A percentile compares a stretch with the other conserved stretches of the same genome.
Evolutionary conservation across 495 filamentous ascomycete genomes (phyloP).

Genomic region (Penicillium nucicola): DNA sequence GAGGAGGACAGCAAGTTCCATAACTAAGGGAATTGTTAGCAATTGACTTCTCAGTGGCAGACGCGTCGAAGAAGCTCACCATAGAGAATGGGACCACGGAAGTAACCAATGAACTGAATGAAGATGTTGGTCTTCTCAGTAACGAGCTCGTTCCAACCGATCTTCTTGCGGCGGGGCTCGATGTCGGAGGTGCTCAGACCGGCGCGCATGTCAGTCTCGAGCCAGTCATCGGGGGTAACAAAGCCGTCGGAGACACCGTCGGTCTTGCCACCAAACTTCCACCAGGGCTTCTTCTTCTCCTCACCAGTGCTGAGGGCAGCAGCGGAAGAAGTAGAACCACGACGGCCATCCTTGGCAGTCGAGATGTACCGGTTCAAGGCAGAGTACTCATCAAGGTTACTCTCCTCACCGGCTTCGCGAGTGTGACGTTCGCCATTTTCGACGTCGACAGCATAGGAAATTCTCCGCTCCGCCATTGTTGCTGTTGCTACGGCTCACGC

Average conservation of each 20-base stretch:
- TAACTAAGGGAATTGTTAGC: slow-evolving; percentile 49
- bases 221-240: slow-evolving; percentile 67
- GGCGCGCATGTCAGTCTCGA: slow-evolving; percentile 63
- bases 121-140: slow-evolving; percentile 78
- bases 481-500: slow-evolving; percentile 44
- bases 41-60: neutral
- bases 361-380: slow-evolving; percentile 64
- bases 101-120: slow-evolving; percentile 73
- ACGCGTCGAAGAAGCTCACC: slow-evolving; percentile 47
- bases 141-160: slow-evolving; percentile 71
- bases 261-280: slow-evolving; percentile 52
- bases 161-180: slow-evolving; percentile 62
- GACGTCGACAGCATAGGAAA: slow-evolving; percentile 53
- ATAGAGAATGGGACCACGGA: slow-evolving; percentile 81
- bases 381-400: slow-evolving; percentile 49
- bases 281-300: slow-evolving; percentile 53
- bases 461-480: slow-evolving; percentile 54
- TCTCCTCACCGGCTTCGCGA: slow-evolving; percentile 31
- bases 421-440: slow-evolving; percentile 45
- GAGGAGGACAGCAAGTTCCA: slow-evolving; percentile 79
- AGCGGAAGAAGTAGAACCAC: slow-evolving; percentile 53
- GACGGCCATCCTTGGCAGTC: slow-evolving; percentile 58
- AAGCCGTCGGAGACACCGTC: slow-evolving; percentile 40
- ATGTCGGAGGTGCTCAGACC: slow-evolving; percentile 59
- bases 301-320: slow-evolving; percentile 34